A percentile compares a stretch with the other conserved stretches of the same genome.
Conservation (phyloP, 2,329 filamentous ascomycete genomes). For the Stylonectria norvegica region DNA sequence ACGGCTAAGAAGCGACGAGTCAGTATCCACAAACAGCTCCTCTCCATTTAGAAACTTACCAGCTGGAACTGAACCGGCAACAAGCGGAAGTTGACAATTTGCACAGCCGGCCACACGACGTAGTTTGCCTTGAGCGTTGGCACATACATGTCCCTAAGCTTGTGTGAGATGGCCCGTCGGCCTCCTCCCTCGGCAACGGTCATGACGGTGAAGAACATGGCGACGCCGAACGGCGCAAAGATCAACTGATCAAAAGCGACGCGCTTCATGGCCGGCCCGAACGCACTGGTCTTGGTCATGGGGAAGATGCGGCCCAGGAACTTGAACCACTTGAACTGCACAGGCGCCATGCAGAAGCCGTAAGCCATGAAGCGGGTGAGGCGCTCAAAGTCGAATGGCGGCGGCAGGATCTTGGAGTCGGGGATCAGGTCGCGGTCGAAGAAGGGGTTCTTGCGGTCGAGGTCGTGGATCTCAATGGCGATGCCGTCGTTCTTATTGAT, state of each 20-base stretch:
- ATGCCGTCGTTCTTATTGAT: slow-evolving; percentile 64
- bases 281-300: slow-evolving; percentile 71
- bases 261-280: slow-evolving; percentile 78
- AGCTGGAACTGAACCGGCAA: slow-evolving; percentile 96
- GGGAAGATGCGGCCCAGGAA: slow-evolving; percentile 82
- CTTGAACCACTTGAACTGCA: slow-evolving; percentile 95
- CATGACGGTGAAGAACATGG: slow-evolving; percentile 92
- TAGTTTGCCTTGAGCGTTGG: slow-evolving; percentile 95
- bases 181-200: slow-evolving; percentile 92
- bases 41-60: slow-evolving; percentile 69
- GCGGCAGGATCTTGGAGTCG: slow-evolving; percentile 59
- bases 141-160: slow-evolving; percentile 90
- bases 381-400: slow-evolving; percentile 92
- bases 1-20: slow-evolving; percentile 59
- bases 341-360: slow-evolving; percentile 90
- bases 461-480: slow-evolving; percentile 83
- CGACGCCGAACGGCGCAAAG: slow-evolving; percentile 86
- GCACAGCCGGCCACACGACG: slow-evolving; percentile 90
- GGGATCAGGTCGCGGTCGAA: slow-evolving; percentile 64
- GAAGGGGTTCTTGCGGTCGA: slow-evolving; percentile 75
- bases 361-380: slow-evolving; percentile 96
- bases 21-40: too few relatives aligned
- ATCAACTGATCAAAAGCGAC: slow-evolving; percentile 90
- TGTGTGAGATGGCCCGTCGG: slow-evolving; percentile 70
- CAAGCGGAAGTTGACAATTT: slow-evolving; percentile 92